Conservation (phyloP, 768 basidiomycete species). For the Trametes coccinea region DNA sequence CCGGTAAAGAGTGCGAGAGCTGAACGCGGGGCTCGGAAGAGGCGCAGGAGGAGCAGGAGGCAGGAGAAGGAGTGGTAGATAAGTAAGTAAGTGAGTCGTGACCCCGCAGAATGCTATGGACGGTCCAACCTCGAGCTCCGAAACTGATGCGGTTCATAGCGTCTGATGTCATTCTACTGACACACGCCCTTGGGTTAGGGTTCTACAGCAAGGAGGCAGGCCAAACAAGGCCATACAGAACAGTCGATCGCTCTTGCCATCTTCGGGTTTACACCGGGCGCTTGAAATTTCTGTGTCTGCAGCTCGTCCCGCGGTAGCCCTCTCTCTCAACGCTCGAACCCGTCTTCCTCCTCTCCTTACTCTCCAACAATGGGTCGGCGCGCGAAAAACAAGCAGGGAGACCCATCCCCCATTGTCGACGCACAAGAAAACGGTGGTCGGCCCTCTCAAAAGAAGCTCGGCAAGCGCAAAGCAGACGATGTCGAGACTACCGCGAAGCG, state of each 20-base stretch:
- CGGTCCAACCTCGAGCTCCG: too few relatives aligned
- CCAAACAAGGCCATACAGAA: conserved; percentile 5
- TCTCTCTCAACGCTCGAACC: background rate
- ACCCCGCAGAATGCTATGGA: too few relatives aligned
- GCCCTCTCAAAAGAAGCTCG: conserved; percentile 55
- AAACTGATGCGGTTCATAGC: too few relatives aligned
- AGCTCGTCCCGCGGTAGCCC: background rate
- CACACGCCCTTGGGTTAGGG: background rate
- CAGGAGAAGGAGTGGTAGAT: too few relatives aligned
- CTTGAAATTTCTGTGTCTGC: conserved; percentile 20
- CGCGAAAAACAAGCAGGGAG: conserved; percentile 80
- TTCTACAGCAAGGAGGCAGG: background rate
- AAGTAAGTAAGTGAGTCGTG: too few relatives aligned
- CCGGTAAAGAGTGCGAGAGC: too few relatives aligned
- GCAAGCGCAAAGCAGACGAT: conserved; percentile 70
- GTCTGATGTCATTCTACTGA: background rate
- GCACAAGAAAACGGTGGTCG: conserved; percentile 30
- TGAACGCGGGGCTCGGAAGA: too few relatives aligned
- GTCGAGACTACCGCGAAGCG: conserved; percentile 30
- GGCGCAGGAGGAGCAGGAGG: too few relatives aligned
- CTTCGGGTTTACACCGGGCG: conserved; percentile 14
- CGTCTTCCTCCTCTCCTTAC: background rate
- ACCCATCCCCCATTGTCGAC: conserved; percentile 59
- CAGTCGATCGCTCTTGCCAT: conserved; percentile 1
- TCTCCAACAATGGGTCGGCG: conserved; percentile 69